Conservation (phyloP, 208 protist genomes). For the Leishmania guyanensis region DNA sequence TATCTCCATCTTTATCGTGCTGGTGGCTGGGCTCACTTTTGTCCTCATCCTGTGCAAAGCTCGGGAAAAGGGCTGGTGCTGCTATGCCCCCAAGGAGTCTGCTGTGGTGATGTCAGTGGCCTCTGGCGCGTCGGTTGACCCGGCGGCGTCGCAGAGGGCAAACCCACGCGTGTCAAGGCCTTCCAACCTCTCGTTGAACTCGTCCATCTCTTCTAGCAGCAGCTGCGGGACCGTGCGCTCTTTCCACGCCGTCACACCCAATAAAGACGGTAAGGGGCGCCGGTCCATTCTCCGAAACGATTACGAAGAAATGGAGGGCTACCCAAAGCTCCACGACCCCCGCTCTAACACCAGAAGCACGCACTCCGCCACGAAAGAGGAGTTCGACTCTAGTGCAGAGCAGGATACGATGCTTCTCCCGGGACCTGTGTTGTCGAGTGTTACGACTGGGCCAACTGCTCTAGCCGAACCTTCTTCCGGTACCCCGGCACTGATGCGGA, state of each 20-base stretch:
- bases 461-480: not conserved
- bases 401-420: no score
- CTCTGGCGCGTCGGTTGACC: no score
- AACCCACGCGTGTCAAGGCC: not conserved
- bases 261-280: not conserved
- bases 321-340: not conserved
- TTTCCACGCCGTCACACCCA: constrained; percentile 16
- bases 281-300: not conserved
- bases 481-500: not conserved
- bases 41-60: constrained; percentile 12
- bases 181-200: not conserved
- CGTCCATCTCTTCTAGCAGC: not conserved
- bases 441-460: not conserved
- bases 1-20: constrained; percentile 13
- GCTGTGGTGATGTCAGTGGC: not conserved
- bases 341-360: no score
- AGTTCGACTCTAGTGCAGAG: not conserved
- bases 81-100: constrained; percentile 9
- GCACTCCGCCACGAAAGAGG: not conserved
- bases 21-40: not conserved
- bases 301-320: not conserved
- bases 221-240: not conserved
- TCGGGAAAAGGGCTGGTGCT: constrained; percentile 21
- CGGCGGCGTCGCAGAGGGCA: not conserved
- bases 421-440: no score